Evolutionary conservation across 2,329 filamentous ascomycete species (phyloP).

Genomic region (Cladophialophora exuberans): DNA sequence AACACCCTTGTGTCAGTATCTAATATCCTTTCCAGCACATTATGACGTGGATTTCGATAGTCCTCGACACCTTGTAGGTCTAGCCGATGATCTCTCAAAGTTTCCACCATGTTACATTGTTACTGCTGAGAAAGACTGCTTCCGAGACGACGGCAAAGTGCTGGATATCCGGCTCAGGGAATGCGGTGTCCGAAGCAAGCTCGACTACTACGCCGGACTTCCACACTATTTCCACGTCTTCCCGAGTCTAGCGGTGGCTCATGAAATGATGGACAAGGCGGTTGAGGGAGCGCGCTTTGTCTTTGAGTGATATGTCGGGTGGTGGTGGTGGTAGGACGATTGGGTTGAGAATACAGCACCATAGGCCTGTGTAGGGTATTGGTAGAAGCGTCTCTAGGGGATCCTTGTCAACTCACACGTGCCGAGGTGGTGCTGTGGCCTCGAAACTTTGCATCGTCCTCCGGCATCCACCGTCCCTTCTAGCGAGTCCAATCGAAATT

Average conservation of each 20-base stretch:
- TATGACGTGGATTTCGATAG: constrained; percentile 27
- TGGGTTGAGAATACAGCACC: too few relatives aligned
- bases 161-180: constrained; percentile 54
- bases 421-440: constrained; percentile 7
- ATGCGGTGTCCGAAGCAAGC: constrained; percentile 47
- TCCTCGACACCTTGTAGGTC: constrained; percentile 24
- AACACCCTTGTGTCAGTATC: background rate
- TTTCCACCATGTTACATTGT: constrained; percentile 30
- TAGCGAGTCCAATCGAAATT: background rate
- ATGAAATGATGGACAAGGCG: constrained; percentile 28
- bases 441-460: background rate
- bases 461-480: background rate
- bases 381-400: background rate
- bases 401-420: constrained; percentile 1
- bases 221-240: constrained; percentile 43
- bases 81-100: constrained; percentile 27
- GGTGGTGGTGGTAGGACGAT: too few relatives aligned
- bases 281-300: constrained; percentile 28
- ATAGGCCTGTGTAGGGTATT: too few relatives aligned
- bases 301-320: too few relatives aligned
- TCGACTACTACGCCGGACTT: constrained; percentile 50
- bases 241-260: constrained; percentile 20
- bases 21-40: constrained; percentile 16
- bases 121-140: constrained; percentile 34
- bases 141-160: constrained; percentile 57